Evolutionary conservation across 2,329 filamentous ascomycete genomes (phyloP).

Genomic region (Fusarium anthophilum): DNA sequence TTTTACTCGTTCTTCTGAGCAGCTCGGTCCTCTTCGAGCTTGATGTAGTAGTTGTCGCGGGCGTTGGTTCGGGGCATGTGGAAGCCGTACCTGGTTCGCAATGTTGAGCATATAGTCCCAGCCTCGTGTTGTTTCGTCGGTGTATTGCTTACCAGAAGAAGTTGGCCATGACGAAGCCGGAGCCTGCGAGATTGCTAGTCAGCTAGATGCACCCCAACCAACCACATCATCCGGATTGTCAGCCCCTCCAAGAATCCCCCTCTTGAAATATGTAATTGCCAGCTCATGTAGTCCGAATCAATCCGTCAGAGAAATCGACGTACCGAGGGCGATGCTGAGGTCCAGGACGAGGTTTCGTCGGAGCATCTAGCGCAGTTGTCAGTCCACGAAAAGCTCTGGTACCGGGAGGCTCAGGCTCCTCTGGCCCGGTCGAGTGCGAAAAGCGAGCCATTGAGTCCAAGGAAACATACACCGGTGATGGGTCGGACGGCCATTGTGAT

Average conservation of each 20-base stretch:
- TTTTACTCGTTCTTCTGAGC: conserved; percentile 47
- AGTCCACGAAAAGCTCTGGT: conserved; percentile 45
- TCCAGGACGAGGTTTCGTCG: conserved; percentile 67
- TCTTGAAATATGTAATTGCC: conserved; percentile 7
- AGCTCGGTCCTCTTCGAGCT: conserved; percentile 67
- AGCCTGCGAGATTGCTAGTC: conserved; percentile 52
- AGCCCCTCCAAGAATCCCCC: conserved; percentile 24
- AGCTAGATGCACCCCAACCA: conserved; percentile 44
- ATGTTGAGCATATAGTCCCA: conserved; percentile 11
- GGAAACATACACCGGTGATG: conserved; percentile 66
- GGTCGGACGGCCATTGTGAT: conserved; percentile 65
- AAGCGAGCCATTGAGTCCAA: conserved; percentile 45
- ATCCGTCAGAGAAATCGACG: conserved; percentile 40
- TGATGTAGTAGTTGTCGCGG: conserved; percentile 67
- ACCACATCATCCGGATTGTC: conserved; percentile 41
- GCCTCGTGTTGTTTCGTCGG: background rate
- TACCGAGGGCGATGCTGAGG: conserved; percentile 65
- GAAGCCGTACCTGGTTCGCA: conserved; percentile 64
- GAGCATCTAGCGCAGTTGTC: conserved; percentile 62
- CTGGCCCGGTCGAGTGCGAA: conserved; percentile 20
- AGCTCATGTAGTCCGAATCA: conserved; percentile 7
- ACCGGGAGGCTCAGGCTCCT: conserved; percentile 19
- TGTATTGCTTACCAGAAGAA: conserved; percentile 62
- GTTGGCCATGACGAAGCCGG: conserved; percentile 65
- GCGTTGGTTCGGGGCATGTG: conserved; percentile 68